Evolutionary conservation across 352 stramenopile genomes (phyloP), one percentile per base, ranked within the genome.

Genomic region (Nothophytophthora sp.): DNA sequence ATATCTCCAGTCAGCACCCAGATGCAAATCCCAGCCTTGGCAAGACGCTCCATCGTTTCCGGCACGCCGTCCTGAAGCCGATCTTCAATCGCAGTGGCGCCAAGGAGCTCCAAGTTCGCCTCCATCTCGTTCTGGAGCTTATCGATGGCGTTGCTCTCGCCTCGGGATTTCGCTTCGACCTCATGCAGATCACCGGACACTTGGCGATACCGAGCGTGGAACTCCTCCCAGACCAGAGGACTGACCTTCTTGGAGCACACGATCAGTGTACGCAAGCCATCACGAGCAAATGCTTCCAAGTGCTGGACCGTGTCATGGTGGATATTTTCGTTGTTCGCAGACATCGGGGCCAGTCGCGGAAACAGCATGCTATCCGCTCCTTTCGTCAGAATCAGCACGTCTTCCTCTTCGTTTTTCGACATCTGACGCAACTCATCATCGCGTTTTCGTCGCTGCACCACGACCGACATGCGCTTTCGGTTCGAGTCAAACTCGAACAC

Each of bases 401-500:
- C 67, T 11, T 92, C 75, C 40, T 92, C 80, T 35, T 86, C 76
- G 27, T 73, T 60, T 50, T 90, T 72, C 0, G 70, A 82, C 66
- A 86, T 89, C 22, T 70, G 42, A 39, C 87, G 73, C 10, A 94
- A 61, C 38, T 93, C 79, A 24, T 84, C 67, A 12, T 92, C 85
- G 15, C 68, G 80, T 38, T 84, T 88, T 1, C 67, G 74, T 27
- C 77, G 73, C 46, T 90, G 73, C 1, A 96, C 77, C n/a, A 95
- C 69, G 6, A 95, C 83, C 0, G 82, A 84, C 85, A 96, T 96
- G 6, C 86, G 76, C 62, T 96, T 96, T 27, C 86, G 70, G 13
- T 73, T 87, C 12, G 80, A 96, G 56, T 97, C 88, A 54, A 98
- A 98, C 56, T 96, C 89, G 33, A 98, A 97, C 11, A 97, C 90